phyloP scores from a whole-genome alignment of 2,329 filamentous ascomycete species.

The Ceratocystis diversiconidia region DNA sequence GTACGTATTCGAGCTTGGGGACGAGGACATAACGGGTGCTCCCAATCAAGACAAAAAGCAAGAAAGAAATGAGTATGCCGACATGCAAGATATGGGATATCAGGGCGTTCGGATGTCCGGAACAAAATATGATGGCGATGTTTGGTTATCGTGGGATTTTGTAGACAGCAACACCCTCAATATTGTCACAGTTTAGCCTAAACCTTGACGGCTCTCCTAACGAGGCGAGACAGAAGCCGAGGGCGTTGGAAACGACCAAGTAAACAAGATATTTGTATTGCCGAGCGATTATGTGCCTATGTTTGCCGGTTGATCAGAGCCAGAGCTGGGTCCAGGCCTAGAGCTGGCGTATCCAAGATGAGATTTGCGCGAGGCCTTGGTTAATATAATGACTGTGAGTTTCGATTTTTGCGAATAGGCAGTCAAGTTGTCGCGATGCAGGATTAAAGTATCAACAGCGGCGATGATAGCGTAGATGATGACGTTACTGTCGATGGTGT shows the following conservation, averaged over 20 bases:
- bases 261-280: background rate
- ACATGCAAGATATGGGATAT: background rate
- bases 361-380: background rate
- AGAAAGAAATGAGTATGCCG: background rate
- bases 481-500: background rate
- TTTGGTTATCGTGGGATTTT: background rate
- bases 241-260: background rate
- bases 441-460: background rate
- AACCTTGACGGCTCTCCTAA: background rate
- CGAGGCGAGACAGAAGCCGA: background rate
- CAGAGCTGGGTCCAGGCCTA: background rate
- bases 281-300: background rate
- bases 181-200: background rate
- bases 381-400: background rate
- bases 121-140: background rate
- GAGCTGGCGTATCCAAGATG: background rate
- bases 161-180: background rate
- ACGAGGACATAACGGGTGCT: slow-evolving; percentile 13
- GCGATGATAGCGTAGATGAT: background rate
- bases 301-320: background rate
- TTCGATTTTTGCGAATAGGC: no score
- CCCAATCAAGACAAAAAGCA: background rate
- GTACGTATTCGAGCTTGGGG: background rate
- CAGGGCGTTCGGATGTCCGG: slow-evolving; percentile 1
- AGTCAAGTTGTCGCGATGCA: background rate